phyloP scores from a whole-genome alignment of 73 alveolate genomes.

The Paramecium pentaurelia region DNA sequence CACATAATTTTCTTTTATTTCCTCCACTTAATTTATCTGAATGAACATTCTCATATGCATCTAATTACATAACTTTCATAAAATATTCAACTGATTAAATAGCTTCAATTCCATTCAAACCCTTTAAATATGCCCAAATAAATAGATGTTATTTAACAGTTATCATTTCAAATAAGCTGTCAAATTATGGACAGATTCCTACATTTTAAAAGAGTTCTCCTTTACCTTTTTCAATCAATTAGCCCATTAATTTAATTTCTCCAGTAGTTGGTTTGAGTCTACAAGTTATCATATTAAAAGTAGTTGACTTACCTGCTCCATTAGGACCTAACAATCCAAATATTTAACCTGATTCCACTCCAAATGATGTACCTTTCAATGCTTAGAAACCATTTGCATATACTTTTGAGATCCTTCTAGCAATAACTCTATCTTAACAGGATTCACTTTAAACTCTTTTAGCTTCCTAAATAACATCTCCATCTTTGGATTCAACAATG shows the following conservation, averaged over 20 bases:
- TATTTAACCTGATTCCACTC: slow-evolving; percentile 75
- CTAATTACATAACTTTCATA: slow-evolving; percentile 64
- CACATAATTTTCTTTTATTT: slow-evolving; percentile 81
- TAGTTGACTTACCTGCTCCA: slow-evolving; percentile 96
- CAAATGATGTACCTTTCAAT: slow-evolving; percentile 75
- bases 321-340: slow-evolving; percentile 91
- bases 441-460: slow-evolving; percentile 19
- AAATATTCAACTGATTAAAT: slow-evolving; percentile 60
- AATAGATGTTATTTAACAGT: slow-evolving; percentile 73
- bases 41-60: slow-evolving; percentile 37
- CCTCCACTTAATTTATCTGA: slow-evolving; percentile 83
- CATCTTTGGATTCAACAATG: slow-evolving; percentile 40
- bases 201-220: slow-evolving; percentile 45
- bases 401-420: slow-evolving; percentile 19
- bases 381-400: slow-evolving; percentile 78
- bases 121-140: slow-evolving; percentile 60
- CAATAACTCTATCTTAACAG: slow-evolving; percentile 42
- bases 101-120: slow-evolving; percentile 27
- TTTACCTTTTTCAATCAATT: background rate
- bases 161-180: slow-evolving; percentile 72
- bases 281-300: slow-evolving; percentile 78
- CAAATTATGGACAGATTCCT: slow-evolving; percentile 73
- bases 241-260: background rate
- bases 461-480: slow-evolving; percentile 56
- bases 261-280: slow-evolving; percentile 52